phyloP scores from a whole-genome alignment of 2,329 filamentous ascomycete species.

The Beauveria sp. region DNA sequence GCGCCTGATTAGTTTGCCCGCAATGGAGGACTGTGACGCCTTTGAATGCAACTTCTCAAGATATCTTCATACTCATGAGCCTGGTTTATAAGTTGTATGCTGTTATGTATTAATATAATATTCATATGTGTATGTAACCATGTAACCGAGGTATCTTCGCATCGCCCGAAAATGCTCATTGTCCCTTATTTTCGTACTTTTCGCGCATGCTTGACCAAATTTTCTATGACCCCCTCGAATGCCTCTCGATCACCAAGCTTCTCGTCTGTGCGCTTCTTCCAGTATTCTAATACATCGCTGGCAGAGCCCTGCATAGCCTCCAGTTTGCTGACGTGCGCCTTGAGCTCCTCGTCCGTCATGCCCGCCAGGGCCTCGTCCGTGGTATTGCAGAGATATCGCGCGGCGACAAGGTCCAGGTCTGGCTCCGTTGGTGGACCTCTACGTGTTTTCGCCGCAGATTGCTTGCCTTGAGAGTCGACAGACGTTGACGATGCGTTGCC shows the following conservation, averaged over 20 bases:
- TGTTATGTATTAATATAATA: neutral
- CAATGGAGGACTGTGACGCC: too few relatives aligned
- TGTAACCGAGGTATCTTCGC: neutral
- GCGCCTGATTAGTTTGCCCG: too few relatives aligned
- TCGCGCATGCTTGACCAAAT: slow-evolving; percentile 83
- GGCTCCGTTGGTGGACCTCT: slow-evolving; percentile 61
- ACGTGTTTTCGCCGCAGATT: slow-evolving; percentile 31
- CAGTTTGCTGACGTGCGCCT: slow-evolving; percentile 60
- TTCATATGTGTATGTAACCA: slow-evolving; percentile 4
- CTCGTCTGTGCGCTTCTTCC: slow-evolving; percentile 78
- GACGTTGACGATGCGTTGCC: slow-evolving; percentile 50
- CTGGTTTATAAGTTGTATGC: neutral
- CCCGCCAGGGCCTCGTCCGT: slow-evolving; percentile 77
- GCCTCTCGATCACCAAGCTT: slow-evolving; percentile 86
- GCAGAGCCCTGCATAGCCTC: slow-evolving; percentile 63
- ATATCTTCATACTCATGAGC: too few relatives aligned
- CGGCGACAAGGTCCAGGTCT: slow-evolving; percentile 69
- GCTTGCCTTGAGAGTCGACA: slow-evolving; percentile 50
- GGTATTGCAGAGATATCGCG: slow-evolving; percentile 70
- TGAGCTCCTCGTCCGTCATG: slow-evolving; percentile 70
- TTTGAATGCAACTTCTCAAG: too few relatives aligned
- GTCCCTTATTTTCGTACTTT: slow-evolving; percentile 63
- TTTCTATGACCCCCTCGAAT: slow-evolving; percentile 95
- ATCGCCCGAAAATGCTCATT: slow-evolving; percentile 13
- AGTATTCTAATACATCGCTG: slow-evolving; percentile 75